phyloP scores from a whole-genome alignment of 2,329 filamentous ascomycete species.

The Fusarium euwallaceae region DNA sequence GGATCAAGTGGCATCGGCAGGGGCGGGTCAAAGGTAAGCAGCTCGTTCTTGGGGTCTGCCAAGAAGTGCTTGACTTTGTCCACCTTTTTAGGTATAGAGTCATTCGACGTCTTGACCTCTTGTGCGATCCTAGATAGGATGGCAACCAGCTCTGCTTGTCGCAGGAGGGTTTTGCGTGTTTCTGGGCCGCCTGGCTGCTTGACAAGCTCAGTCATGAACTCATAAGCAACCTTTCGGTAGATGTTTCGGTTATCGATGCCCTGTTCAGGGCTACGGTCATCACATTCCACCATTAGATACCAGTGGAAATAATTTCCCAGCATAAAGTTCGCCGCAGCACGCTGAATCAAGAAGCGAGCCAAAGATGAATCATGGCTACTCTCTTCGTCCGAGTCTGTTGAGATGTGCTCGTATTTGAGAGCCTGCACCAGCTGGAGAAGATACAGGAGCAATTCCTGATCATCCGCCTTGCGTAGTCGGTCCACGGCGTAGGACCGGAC shows the following conservation, averaged over 20 bases:
- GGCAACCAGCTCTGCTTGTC: constrained; percentile 91
- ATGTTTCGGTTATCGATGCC: constrained; percentile 82
- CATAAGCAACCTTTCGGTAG: constrained; percentile 93
- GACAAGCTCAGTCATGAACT: constrained; percentile 92
- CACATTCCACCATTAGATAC: constrained; percentile 98
- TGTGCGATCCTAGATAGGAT: constrained; percentile 90
- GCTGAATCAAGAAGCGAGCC: constrained; percentile 87
- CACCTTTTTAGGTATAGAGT: constrained; percentile 83
- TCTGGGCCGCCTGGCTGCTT: constrained; percentile 77
- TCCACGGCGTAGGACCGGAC: constrained; percentile 96
- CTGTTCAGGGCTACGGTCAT: constrained; percentile 84
- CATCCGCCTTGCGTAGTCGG: constrained; percentile 89
- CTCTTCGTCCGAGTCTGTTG: constrained; percentile 68
- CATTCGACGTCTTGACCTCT: constrained; percentile 85
- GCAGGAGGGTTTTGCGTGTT: constrained; percentile 79
- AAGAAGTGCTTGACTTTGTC: constrained; percentile 88
- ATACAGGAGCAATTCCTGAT: constrained; percentile 91
- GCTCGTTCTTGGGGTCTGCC: constrained; percentile 90
- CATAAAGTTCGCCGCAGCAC: constrained; percentile 88
- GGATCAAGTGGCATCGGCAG: constrained; percentile 92
- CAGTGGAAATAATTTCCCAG: constrained; percentile 97
- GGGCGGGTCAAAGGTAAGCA: constrained; percentile 85
- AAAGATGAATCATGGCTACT: constrained; percentile 82
- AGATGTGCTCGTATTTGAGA: constrained; percentile 89
- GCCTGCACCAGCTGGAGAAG: constrained; percentile 95